These are phyloP conservation scores for Acidiella bohemica DNA, from an alignment of 495 filamentous ascomycete genomes.

Conservation along the genomic window DNA sequence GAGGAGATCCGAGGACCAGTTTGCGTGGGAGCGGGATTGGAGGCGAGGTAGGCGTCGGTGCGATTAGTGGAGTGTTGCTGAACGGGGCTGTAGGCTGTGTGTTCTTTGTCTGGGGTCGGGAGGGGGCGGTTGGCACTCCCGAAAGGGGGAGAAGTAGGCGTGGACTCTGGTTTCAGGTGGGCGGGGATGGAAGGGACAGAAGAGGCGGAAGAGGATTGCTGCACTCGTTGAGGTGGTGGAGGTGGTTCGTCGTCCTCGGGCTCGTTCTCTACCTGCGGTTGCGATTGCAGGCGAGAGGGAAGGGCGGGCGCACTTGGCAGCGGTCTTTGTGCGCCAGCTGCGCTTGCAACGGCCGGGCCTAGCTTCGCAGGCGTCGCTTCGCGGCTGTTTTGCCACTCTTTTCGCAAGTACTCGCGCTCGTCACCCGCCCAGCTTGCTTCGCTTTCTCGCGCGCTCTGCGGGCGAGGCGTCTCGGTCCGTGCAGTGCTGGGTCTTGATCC, in stretches of 20 bases:
- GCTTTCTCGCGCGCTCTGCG: conserved; percentile 23
- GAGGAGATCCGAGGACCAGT: conserved; percentile 29
- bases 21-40: conserved; percentile 37
- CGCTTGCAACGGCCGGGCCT: conserved; percentile 16
- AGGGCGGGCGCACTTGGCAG: neutral
- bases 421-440: conserved; percentile 58
- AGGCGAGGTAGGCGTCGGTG: conserved; percentile 34
- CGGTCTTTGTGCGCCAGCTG: conserved; percentile 7
- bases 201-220: conserved; percentile 10
- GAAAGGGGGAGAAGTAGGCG: conserved; percentile 12
- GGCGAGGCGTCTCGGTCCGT: conserved; percentile 7
- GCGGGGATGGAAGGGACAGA: no score
- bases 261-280: conserved; percentile 1
- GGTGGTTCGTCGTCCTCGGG: neutral
- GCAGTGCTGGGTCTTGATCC: conserved; percentile 13
- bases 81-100: conserved; percentile 23
- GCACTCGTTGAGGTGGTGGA: neutral
- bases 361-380: conserved; percentile 17
- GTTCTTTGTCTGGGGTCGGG: conserved; percentile 23
- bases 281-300: conserved; percentile 7
- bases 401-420: conserved; percentile 60
- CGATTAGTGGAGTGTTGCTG: conserved; percentile 11
- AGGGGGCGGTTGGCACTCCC: conserved; percentile 17
- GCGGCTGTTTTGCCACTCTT: conserved; percentile 43
- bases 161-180: conserved; percentile 5